A percentile compares a stretch with the other conserved stretches of the same genome.
phyloP scores from a whole-genome alignment of 148 eudicot species.

The Cornus suecica region DNA sequence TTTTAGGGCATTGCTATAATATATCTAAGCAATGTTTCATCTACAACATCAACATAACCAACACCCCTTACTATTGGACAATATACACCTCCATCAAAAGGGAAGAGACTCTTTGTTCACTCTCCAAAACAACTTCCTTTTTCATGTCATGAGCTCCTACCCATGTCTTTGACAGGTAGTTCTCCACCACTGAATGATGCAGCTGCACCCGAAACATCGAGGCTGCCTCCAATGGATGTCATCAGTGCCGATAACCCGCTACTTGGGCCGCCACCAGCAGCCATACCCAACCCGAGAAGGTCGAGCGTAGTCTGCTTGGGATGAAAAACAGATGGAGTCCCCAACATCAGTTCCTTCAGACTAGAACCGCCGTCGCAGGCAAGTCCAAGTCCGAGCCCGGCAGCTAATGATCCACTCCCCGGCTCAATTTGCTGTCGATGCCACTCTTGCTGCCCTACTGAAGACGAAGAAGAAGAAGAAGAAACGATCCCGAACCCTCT shows the following conservation, averaged over 20 bases:
- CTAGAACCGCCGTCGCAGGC: slow-evolving; percentile 66
- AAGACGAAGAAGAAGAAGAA: slow-evolving; percentile 36
- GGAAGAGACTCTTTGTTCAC: neutral
- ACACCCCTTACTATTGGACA: neutral
- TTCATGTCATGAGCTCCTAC: slow-evolving; percentile 39
- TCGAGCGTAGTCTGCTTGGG: slow-evolving; percentile 90
- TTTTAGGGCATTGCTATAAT: neutral
- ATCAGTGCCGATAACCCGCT: slow-evolving; percentile 65
- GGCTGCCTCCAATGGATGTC: slow-evolving; percentile 64
- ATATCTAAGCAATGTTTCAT: neutral
- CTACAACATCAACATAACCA: neutral
- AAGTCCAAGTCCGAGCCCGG: slow-evolving; percentile 66
- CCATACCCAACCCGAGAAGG: slow-evolving; percentile 90
- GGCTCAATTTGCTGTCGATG: slow-evolving; percentile 31
- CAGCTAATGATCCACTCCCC: slow-evolving; percentile 37
- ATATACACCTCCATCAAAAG: too few species aligned
- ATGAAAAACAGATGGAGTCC: slow-evolving; percentile 65
- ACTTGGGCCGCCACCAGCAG: slow-evolving; percentile 59
- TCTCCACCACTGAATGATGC: slow-evolving; percentile 50
- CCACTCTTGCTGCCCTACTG: slow-evolving; percentile 24
- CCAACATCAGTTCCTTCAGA: slow-evolving; percentile 81
- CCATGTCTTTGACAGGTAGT: slow-evolving; percentile 50
- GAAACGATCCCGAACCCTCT: slow-evolving; percentile 75
- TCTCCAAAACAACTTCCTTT: neutral
- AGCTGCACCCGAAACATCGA: slow-evolving; percentile 43